A percentile compares a stretch with the other conserved stretches of the same genome.
phyloP scores from a whole-genome alignment of 228 moss, liverwort and hornwort genomes.

The Sphagnum fallax region DNA sequence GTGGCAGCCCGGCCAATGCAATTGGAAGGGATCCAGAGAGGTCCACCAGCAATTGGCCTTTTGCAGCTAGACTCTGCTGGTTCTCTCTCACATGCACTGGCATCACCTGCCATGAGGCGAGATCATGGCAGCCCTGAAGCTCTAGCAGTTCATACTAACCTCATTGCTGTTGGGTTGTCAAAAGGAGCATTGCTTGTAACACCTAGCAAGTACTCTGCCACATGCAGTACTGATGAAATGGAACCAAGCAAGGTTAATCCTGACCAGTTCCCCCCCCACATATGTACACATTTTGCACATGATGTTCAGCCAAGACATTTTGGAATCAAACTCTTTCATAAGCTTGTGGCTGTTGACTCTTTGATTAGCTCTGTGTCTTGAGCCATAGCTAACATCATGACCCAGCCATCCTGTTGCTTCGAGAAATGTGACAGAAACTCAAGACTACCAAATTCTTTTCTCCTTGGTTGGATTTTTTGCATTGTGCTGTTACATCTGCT shows the following conservation, averaged over 20 bases:
- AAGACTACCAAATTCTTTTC: too few species aligned
- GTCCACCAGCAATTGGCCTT: conserved; percentile 91
- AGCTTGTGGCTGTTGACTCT: too few species aligned
- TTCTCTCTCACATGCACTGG: conserved; percentile 74
- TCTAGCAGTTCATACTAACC: conserved; percentile 83
- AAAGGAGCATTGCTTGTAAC: conserved; percentile 90
- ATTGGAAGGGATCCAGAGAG: conserved; percentile 91
- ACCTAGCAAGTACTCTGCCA: conserved; percentile 93
- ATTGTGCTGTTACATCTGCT: not conserved
- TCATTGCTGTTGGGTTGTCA: conserved; percentile 87
- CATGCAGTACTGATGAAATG: conserved; percentile 83
- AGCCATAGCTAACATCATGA: too few species aligned
- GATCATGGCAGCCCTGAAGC: conserved; percentile 88
- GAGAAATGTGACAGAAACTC: too few species aligned
- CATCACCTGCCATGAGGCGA: conserved; percentile 66
- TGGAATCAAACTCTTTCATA: too few species aligned
- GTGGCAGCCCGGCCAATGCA: conserved; percentile 98
- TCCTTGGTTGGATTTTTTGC: too few species aligned
- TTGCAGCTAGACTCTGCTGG: conserved; percentile 87
- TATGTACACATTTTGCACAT: too few species aligned
- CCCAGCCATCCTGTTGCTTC: too few species aligned
- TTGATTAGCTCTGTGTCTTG: too few species aligned
- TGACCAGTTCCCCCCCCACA: not conserved
- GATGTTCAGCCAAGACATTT: too few species aligned
- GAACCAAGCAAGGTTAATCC: conserved; percentile 63